phyloP scores from a whole-genome alignment of 2,329 filamentous ascomycete species.

The Cadophora luteo-olivacea region DNA sequence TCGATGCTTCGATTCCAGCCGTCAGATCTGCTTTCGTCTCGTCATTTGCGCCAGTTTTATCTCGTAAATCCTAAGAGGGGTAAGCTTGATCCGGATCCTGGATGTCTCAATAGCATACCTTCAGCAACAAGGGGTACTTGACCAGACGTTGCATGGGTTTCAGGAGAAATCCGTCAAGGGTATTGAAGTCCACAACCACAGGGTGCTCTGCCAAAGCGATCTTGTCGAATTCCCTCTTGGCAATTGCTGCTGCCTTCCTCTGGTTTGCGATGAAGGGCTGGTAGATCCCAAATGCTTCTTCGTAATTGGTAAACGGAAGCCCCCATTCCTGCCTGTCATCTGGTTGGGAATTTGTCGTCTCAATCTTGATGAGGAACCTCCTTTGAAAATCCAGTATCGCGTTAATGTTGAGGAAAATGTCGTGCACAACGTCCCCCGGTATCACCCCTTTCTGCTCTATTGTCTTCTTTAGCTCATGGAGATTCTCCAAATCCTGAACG shows the following conservation, averaged over 20 bases:
- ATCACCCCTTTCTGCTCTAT: constrained; percentile 88
- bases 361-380: constrained; percentile 91
- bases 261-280: constrained; percentile 98
- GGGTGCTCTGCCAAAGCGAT: constrained; percentile 76
- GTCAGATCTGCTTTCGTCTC: constrained; percentile 74
- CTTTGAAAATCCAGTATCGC: constrained; percentile 94
- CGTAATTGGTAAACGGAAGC: constrained; percentile 83
- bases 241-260: constrained; percentile 85
- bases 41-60: constrained; percentile 79
- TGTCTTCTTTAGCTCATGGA: constrained; percentile 90
- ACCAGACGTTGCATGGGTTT: constrained; percentile 96
- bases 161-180: constrained; percentile 87
- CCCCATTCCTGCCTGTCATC: constrained; percentile 87
- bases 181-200: constrained; percentile 87
- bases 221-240: constrained; percentile 85
- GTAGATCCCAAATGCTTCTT: constrained; percentile 90
- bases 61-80: constrained; percentile 74
- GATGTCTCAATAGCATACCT: constrained; percentile 56
- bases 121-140: constrained; percentile 91
- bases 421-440: constrained; percentile 87
- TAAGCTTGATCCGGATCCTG: constrained; percentile 22
- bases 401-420: constrained; percentile 97
- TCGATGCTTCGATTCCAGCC: constrained; percentile 80
- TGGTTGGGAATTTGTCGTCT: constrained; percentile 89
- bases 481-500: constrained; percentile 92